These are phyloP conservation scores for Cryptomeria japonica DNA, from an alignment of 75 land plant genomes.

Conservation along the genomic window DNA sequence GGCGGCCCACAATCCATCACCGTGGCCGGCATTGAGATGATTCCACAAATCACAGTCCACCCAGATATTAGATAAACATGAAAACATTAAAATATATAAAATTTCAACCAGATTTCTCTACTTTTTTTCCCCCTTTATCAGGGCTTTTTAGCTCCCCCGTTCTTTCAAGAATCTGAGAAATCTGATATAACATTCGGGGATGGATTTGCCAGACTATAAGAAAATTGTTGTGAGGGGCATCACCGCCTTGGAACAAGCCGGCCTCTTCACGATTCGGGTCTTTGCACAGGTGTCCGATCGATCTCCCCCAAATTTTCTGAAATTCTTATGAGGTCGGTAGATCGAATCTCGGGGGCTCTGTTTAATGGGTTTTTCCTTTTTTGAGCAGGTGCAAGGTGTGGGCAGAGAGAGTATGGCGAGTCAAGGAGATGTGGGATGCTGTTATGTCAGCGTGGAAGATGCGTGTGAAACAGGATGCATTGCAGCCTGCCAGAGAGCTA, in stretches of 20 bases:
- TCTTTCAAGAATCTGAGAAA: background rate
- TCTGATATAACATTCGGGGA: background rate
- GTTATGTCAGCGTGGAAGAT: conserved; percentile 13
- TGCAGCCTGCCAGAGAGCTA: conserved; percentile 17
- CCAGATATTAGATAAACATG: no score
- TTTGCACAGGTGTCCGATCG: background rate
- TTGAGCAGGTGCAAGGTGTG: conserved; percentile 4
- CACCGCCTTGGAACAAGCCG: conserved; percentile 12
- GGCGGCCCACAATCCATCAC: no score
- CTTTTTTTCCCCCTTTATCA: no score
- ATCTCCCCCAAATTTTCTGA: background rate
- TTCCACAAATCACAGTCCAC: no score
- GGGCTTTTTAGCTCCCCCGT: no score
- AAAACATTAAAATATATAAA: no score
- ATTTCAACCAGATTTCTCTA: no score
- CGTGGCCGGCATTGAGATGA: no score
- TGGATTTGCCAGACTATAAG: conserved; percentile 7
- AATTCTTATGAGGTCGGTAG: background rate
- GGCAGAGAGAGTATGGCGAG: conserved; percentile 16
- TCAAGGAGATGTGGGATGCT: conserved; percentile 12
- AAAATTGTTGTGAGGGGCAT: conserved; percentile 9
- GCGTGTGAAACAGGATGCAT: conserved; percentile 14
- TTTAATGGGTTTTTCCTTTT: background rate
- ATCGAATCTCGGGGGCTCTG: background rate
- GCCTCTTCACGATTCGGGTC: background rate